Evolutionary conservation across 176 grass and related monocot genomes (phyloP).

Genomic region (Paspalum vaginatum): DNA sequence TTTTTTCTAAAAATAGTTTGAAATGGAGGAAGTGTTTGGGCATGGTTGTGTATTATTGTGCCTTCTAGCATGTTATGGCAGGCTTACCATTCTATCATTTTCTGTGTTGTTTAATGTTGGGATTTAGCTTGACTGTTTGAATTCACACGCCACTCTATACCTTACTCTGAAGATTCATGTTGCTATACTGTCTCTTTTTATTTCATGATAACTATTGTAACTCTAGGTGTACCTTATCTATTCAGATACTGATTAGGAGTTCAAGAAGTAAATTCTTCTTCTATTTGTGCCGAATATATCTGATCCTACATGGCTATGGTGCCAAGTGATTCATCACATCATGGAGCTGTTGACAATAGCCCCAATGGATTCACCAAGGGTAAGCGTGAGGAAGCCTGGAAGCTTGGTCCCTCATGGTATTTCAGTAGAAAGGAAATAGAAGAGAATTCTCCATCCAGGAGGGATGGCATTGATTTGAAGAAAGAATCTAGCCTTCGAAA

Average conservation of each 20-base stretch:
- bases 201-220: constrained; percentile 19
- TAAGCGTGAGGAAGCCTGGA: constrained; percentile 44
- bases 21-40: background rate
- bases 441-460: constrained; percentile 88
- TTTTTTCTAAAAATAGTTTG: too few species aligned
- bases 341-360: constrained; percentile 59
- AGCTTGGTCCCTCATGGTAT: constrained; percentile 86
- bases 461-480: constrained; percentile 88
- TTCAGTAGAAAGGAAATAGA: constrained; percentile 88
- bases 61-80: background rate
- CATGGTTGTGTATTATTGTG: background rate
- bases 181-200: background rate
- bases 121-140: background rate
- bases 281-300: constrained; percentile 25
- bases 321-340: constrained; percentile 48
- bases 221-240: background rate
- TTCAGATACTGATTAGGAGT: constrained; percentile 33
- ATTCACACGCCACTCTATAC: background rate
- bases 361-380: constrained; percentile 43
- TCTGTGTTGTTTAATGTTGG: background rate
- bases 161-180: constrained; percentile 5
- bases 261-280: constrained; percentile 34
- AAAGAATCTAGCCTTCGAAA: constrained; percentile 78
- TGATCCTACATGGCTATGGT: constrained; percentile 51
- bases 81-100: background rate